phyloP scores from a whole-genome alignment of 371 early-diverging fungal species.

The Syncephalastrum monosporum region DNA sequence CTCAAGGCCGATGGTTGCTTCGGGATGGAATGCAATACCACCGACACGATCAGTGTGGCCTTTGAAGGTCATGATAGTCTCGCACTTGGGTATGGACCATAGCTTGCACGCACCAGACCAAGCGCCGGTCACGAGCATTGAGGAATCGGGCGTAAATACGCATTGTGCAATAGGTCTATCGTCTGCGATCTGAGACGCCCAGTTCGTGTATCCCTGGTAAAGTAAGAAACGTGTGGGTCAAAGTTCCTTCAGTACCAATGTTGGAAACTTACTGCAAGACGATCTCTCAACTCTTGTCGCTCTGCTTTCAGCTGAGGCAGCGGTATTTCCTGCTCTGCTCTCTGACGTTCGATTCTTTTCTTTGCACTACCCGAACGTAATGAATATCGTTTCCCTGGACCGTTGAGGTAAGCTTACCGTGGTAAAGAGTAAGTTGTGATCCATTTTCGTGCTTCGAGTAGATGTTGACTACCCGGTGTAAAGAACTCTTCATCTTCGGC shows the following conservation, averaged over 20 bases:
- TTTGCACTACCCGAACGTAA: constrained; percentile 58
- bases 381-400: background rate
- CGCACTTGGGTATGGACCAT: constrained; percentile 82
- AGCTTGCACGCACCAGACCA: constrained; percentile 87
- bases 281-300: constrained; percentile 64
- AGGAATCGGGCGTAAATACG: constrained; percentile 80
- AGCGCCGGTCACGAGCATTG: constrained; percentile 77
- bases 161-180: constrained; percentile 84
- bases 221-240: background rate
- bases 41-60: constrained; percentile 90
- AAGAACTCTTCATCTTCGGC: constrained; percentile 78
- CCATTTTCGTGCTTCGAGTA: constrained; percentile 69
- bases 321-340: constrained; percentile 67
- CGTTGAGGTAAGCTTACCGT: constrained; percentile 43
- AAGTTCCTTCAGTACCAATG: background rate
- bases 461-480: constrained; percentile 73
- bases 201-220: constrained; percentile 64
- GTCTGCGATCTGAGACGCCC: constrained; percentile 88
- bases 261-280: no score
- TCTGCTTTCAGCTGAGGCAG: constrained; percentile 71
- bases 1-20: constrained; percentile 66
- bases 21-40: constrained; percentile 88
- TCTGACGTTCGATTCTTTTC: constrained; percentile 66
- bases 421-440: constrained; percentile 81
- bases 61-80: constrained; percentile 52